Base-by-base conservation (phyloP, 2,329 filamentous ascomycete species). In the Fusarium zealandicum region DNA sequence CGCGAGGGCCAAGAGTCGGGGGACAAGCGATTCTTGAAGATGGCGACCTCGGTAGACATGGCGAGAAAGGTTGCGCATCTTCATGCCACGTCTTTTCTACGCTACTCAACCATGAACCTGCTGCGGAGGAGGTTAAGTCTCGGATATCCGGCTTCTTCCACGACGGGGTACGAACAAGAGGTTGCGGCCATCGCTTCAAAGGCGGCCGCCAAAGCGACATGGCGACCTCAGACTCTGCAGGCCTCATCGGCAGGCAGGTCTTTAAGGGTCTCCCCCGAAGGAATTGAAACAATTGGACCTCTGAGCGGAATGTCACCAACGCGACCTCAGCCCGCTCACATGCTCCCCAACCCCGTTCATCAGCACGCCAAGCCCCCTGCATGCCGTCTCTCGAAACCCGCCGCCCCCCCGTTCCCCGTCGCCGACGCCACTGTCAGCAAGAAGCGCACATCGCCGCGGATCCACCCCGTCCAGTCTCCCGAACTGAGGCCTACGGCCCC, bases 71-170 rank as follows among this genome's bases (percentile, higher is more conserved):
- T 75, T 47, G 74, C 77, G 1, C 73, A 80, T 14, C 75, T 79
- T 25, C 80, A 82, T 55, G 75, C 75, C 17, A 72, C 75, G n/a
- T 74, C 84, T 20, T 75, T 90, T 12, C 78, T 86, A 18, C 85
- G 88, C 42, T 85, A 83, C 16, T 87, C 87, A 6, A 83, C 89
- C 51, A 77, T 89, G 69, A 90, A 90, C 64, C 73, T 82, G 9
- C 76, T 87, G 8, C 75, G 84, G 14, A 74, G 77, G 51, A 75
- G 78, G 4, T 72, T 84, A 18, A 72, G 62, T 6, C 36, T 63
- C 17, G 62, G 49, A 5, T 58, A 61, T 8, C 45, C 73, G 2
- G 69, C 71, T n/a, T 72, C 67, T 64, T 8, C 65, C 67, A 39
- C 54, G 64, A 27, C 72, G 70, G 8, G 71, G 70, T 37, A 69